phyloP scores from a whole-genome alignment of 2,329 filamentous ascomycete genomes.

The Monascus ruber region DNA sequence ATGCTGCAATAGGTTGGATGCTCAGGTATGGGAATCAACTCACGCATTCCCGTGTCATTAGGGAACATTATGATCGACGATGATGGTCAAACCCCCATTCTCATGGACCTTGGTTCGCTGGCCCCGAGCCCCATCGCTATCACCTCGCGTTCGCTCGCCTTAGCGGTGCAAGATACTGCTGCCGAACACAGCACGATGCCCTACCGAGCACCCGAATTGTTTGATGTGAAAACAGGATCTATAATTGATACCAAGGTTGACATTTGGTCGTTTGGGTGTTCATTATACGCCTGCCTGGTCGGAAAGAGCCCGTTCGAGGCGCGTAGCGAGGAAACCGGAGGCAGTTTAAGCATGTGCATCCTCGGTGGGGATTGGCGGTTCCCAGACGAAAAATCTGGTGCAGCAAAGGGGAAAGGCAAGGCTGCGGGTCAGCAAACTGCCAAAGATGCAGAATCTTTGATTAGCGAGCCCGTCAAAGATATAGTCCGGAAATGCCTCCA shows the following conservation, averaged over 20 bases:
- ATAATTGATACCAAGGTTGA: conserved; percentile 94
- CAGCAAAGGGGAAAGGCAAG: conserved; percentile 48
- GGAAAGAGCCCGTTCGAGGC: conserved; percentile 96
- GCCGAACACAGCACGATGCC: conserved; percentile 98
- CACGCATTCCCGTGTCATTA: conserved; percentile 11
- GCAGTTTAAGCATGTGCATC: conserved; percentile 83
- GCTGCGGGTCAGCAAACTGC: conserved; percentile 15
- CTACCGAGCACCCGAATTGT: conserved; percentile 92
- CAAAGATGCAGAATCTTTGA: conserved; percentile 39
- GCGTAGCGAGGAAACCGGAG: conserved; percentile 89
- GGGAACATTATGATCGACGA: conserved; percentile 98
- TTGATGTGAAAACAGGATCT: conserved; percentile 89
- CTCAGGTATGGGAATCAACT: neutral
- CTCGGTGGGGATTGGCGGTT: conserved; percentile 93
- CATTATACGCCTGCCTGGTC: conserved; percentile 91
- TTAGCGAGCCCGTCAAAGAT: conserved; percentile 74
- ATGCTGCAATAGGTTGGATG: too few relatives aligned
- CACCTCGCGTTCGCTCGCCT: conserved; percentile 76
- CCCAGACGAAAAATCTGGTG: conserved; percentile 65
- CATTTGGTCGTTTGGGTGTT: conserved; percentile 95
- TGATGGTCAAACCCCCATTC: conserved; percentile 72
- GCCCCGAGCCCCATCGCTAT: conserved; percentile 79
- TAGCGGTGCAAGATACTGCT: conserved; percentile 86
- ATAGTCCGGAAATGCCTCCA: conserved; percentile 76
- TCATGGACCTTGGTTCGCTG: conserved; percentile 95